Base-by-base conservation (phyloP, 2,329 filamentous ascomycete genomes). In the Ceratocystis destructans region DNA sequence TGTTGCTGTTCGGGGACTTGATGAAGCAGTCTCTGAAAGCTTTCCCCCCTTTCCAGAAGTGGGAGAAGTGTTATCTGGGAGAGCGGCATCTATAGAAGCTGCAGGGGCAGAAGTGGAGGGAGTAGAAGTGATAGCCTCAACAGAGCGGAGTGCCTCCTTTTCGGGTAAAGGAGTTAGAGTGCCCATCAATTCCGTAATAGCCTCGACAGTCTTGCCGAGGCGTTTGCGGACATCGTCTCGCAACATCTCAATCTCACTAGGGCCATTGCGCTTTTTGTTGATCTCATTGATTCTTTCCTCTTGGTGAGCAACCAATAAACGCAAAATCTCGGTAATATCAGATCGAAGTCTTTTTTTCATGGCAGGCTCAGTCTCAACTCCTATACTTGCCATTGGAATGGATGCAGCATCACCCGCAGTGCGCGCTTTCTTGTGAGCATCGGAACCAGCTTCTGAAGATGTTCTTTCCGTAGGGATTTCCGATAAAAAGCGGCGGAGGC, bases 301-400 rank as follows among this genome's bases (percentile, higher is more conserved):
- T 33, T 68, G 66, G 12, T 68, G 64, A 10, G 64, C 64, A 17
- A 50, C 48, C 20, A 68, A 22, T 17, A 68, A 61, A 41, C 59
- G 59, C 37, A 68, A 41, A 61, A 68, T 68, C n/a, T 66, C 64
- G 12, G 64, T 65, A 33, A 68, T 64, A 59, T 68, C 66, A 22
- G 66, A 68, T n/a, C 66, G 59, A 44, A 68, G 48, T 22, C 64
- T 68, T 37, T 62, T 66, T 44, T 68, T 68, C 25, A 61, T 66
- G 8, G 64, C 66, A n/a, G 66, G 66, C 61, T 68, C 64, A 48
- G 66, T 66, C 45, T 68, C 66, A 44, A 68, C 64, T 31, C 66
- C 64, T 41, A 53, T 25, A 20, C 46, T 63, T 12, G 63, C 25
- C 53, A 62, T 37, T 20, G 62, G 61, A 25, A 28, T 48, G 44